Evolutionary conservation across 1,284 basidiomycete genomes (phyloP).

Genomic region (Marasmius tenuissimus): DNA sequence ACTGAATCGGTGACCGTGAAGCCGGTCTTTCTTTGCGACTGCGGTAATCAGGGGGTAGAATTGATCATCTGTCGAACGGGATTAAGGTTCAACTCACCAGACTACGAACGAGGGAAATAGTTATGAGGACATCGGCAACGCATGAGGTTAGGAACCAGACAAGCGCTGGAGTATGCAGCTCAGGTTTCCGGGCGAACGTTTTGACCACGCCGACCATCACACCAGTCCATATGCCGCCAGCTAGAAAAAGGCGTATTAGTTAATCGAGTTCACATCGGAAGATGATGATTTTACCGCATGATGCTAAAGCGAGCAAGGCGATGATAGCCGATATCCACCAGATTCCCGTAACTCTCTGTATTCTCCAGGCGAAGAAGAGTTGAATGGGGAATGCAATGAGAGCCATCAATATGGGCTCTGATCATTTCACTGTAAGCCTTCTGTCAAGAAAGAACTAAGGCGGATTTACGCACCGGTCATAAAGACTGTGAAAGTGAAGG

Average conservation of each 20-base stretch:
- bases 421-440: not conserved
- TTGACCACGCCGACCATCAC: slow-evolving; percentile 31
- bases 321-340: slow-evolving; percentile 37
- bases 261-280: not conserved
- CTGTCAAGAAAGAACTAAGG: not conserved
- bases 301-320: slow-evolving; percentile 33
- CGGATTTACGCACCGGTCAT: slow-evolving; percentile 3
- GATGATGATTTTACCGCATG: slow-evolving; percentile 30
- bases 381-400: slow-evolving; percentile 51
- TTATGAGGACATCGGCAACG: slow-evolving; percentile 46
- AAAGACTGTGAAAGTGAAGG: slow-evolving; percentile 7
- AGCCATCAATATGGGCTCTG: slow-evolving; percentile 36
- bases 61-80: not conserved
- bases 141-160: slow-evolving; percentile 49
- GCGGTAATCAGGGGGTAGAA: not conserved
- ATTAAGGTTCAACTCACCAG: slow-evolving; percentile 32
- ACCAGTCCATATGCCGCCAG: slow-evolving; percentile 46
- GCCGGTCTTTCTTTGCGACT: slow-evolving; percentile 44
- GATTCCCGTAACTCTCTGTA: slow-evolving; percentile 41
- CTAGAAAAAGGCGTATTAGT: slow-evolving; percentile 22
- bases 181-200: slow-evolving; percentile 39
- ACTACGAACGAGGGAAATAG: slow-evolving; percentile 39
- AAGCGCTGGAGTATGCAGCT: slow-evolving; percentile 42
- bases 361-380: slow-evolving; percentile 53
- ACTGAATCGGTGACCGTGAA: slow-evolving; percentile 43